A percentile compares a stretch with the other conserved stretches of the same genome.
Conservation (phyloP, 805 yeast genomes). For the Kluyveromyces lactis region DNA sequence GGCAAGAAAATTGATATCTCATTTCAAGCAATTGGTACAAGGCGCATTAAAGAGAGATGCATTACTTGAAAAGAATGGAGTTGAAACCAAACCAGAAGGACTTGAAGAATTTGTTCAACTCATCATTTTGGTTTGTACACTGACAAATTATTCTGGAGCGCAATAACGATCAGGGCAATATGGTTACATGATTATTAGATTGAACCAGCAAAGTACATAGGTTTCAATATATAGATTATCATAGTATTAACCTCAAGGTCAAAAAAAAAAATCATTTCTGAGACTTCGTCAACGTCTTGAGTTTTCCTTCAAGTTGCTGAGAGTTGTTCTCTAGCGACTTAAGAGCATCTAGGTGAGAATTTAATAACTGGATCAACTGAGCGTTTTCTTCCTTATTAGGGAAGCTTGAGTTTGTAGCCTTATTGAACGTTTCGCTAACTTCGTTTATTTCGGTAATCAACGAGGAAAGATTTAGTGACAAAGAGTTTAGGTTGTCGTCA, state of each 20-base stretch:
- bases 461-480: constrained; percentile 69
- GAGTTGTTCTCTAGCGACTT: constrained; percentile 80
- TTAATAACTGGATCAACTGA: constrained; percentile 72
- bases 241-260: too few relatives aligned
- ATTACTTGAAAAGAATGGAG: constrained; percentile 22
- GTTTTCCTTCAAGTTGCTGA: constrained; percentile 53
- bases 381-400: constrained; percentile 34
- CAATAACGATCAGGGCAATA: too few relatives aligned
- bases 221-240: too few relatives aligned
- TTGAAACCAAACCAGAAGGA: constrained; percentile 27
- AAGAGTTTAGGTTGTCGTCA: constrained; percentile 68
- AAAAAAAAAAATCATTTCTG: too few relatives aligned
- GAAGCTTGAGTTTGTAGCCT: constrained; percentile 37
- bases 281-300: constrained; percentile 31
- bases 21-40: constrained; percentile 46
- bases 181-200: too few relatives aligned
- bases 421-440: constrained; percentile 72
- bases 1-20: constrained; percentile 42
- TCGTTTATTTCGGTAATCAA: constrained; percentile 76
- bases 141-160: constrained; percentile 38
- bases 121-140: constrained; percentile 44
- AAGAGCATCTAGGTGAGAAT: constrained; percentile 82
- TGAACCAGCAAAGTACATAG: too few relatives aligned
- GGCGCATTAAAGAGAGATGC: constrained; percentile 58
- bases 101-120: constrained; percentile 47